Evolutionary conservation across 805 yeast species (phyloP).

Genomic region (Ogataea zsoltii): DNA sequence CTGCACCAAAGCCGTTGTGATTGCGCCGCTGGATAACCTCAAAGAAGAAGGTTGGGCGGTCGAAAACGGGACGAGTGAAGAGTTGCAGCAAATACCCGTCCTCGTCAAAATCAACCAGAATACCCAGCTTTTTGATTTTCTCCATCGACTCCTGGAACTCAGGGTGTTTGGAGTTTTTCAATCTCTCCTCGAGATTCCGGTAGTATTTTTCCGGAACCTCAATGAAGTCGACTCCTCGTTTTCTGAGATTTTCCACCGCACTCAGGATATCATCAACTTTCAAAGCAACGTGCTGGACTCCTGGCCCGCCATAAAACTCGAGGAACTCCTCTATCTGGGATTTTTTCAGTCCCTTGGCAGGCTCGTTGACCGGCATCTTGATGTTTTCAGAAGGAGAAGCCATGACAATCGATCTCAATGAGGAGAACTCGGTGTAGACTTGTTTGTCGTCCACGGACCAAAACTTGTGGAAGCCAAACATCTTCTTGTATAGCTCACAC

Average conservation of each 20-base stretch:
- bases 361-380: conserved; percentile 86
- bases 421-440: conserved; percentile 67
- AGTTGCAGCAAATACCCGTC: conserved; percentile 76
- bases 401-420: conserved; percentile 76
- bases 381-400: conserved; percentile 62
- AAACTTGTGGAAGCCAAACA: conserved; percentile 72
- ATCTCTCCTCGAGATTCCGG: conserved; percentile 43
- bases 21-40: conserved; percentile 80
- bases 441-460: conserved; percentile 86
- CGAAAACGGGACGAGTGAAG: conserved; percentile 74
- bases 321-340: conserved; percentile 84
- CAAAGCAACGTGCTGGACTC: conserved; percentile 82
- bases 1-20: conserved; percentile 87
- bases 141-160: conserved; percentile 53
- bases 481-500: conserved; percentile 58
- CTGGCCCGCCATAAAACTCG: conserved; percentile 76
- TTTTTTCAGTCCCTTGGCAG: conserved; percentile 63
- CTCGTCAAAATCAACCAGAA: conserved; percentile 77
- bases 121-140: conserved; percentile 49
- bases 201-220: conserved; percentile 61
- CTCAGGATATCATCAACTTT: conserved; percentile 59
- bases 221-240: conserved; percentile 74
- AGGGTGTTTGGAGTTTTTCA: conserved; percentile 40
- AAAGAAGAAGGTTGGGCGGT: conserved; percentile 78
- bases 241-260: conserved; percentile 52